Percentiles rank a stretch among this genome's conserved stretches.
Conservation (phyloP, 306 rosid genomes). For the Cercis canadensis region DNA sequence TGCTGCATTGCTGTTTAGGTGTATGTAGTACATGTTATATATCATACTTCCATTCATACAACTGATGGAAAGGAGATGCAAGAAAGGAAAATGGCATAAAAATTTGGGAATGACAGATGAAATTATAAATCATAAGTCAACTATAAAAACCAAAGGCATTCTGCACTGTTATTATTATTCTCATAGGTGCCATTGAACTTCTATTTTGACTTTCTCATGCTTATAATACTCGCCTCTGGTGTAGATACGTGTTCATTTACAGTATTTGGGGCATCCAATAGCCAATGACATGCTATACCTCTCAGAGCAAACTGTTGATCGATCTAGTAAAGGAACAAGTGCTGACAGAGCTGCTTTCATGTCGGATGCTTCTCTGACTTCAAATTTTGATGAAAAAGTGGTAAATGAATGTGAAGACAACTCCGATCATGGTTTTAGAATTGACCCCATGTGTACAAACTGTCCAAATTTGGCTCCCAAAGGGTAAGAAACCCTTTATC, state of each 20-base stretch:
- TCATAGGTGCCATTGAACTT: conserved; percentile 6
- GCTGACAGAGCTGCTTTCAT: conserved; percentile 66
- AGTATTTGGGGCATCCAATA: conserved; percentile 77
- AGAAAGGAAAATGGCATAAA: conserved; percentile 16
- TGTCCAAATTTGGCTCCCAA: conserved; percentile 87
- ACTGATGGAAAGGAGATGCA: conserved; percentile 18
- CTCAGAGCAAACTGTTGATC: conserved; percentile 51
- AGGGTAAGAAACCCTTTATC: conserved; percentile 58
- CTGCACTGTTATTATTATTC: neutral
- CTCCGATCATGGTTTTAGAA: conserved; percentile 54
- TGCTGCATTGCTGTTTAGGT: neutral
- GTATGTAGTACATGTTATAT: neutral
- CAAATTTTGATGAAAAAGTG: conserved; percentile 45
- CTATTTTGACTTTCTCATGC: neutral
- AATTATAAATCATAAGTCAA: conserved; percentile 21
- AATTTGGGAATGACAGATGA: neutral
- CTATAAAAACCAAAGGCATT: conserved; percentile 10
- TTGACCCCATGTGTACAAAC: conserved; percentile 89
- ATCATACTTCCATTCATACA: conserved; percentile 6
- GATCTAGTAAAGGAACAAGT: conserved; percentile 50
- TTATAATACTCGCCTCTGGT: conserved; percentile 18
- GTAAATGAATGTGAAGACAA: conserved; percentile 46
- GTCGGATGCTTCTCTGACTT: conserved; percentile 43
- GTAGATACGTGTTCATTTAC: conserved; percentile 91
- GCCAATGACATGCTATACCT: conserved; percentile 84